Base-by-base conservation (phyloP, 1,139 yeast genomes). In the Hanseniaspora uvarum region DNA sequence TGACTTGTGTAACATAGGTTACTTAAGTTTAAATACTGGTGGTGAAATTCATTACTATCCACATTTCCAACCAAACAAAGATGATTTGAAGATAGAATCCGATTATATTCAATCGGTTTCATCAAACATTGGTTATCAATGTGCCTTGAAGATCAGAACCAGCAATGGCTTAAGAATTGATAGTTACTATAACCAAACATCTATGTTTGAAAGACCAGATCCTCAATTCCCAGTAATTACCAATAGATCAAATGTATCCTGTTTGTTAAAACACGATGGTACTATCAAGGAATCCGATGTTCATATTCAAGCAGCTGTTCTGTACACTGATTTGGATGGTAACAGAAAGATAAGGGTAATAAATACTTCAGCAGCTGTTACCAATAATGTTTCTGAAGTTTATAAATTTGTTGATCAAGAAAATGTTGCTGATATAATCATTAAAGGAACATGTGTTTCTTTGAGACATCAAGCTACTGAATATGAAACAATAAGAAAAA, bases 381-480 rank as follows among this genome's bases (percentile, higher is more conserved):
- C 94, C 8, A 85, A 82, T 59, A 76, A 86, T 55, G 72, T 84
- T 52, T 78, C 78, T 55, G 89, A 84, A 55, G 83, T 86, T 4
- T 85, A 86, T 70, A 79, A 81, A 59, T 86, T 83, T 65, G 81
- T 84, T n/a, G 95, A 89, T 65, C 86, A 85, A 62, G 95, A 88
- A 63, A 80, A 94, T 0, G 74, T 86, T 3, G 71, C 81, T 46
- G 78, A 86, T 41, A 72, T 94, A n/a, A 74, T 89, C 53, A 72
- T 86, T 2, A 78, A 92, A 59, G 89, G 86, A 60, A 66, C 84
- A 38, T 52, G 62, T 44, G 58, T 58, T 24, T 60, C 58, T 31
- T 43, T 64, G n/a, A 33, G 60, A 12, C 57, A 59, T 23, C 65
- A 63, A 46, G 72, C 80, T 8, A 79, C 79, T 57, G 65, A 84